Evolutionary conservation across 208 protist genomes (phyloP).

Genomic region (Trypanosoma lewisi): DNA sequence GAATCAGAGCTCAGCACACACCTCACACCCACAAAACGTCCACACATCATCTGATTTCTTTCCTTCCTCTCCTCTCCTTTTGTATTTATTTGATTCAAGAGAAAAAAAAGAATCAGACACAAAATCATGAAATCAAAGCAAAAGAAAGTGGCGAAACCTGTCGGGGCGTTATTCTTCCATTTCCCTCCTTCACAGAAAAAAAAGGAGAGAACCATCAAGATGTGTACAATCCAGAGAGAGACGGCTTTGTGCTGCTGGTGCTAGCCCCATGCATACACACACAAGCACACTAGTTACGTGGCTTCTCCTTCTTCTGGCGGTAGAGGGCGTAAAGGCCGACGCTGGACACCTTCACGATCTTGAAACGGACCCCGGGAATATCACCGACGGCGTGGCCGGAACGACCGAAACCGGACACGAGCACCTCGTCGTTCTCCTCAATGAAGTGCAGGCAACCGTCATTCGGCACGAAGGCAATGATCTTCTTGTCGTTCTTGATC

Average conservation of each 20-base stretch:
- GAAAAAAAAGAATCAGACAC: slow-evolving; percentile 12
- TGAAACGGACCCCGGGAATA: slow-evolving; percentile 99
- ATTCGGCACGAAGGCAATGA: slow-evolving; percentile 99
- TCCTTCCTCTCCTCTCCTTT: neutral
- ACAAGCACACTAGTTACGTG: slow-evolving; percentile 86
- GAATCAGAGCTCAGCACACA: too few relatives aligned
- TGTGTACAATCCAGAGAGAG: too few relatives aligned
- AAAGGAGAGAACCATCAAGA: too few relatives aligned
- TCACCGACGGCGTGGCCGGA: slow-evolving; percentile 99
- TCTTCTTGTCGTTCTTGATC: slow-evolving; percentile 99
- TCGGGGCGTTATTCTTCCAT: neutral
- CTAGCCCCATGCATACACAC: neutral
- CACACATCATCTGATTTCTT: neutral
- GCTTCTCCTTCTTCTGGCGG: slow-evolving; percentile 99
- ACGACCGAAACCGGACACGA: slow-evolving; percentile 99
- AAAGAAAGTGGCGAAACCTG: slow-evolving; percentile 15
- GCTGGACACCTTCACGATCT: slow-evolving; percentile 99
- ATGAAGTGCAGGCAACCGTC: slow-evolving; percentile 99
- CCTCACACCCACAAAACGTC: too few relatives aligned
- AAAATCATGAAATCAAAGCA: slow-evolving; percentile 18
- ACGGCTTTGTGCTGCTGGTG: too few relatives aligned
- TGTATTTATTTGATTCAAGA: neutral
- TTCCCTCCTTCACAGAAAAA: too few relatives aligned
- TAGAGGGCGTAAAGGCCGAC: slow-evolving; percentile 98
- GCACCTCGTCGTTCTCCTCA: slow-evolving; percentile 99